Conservation (phyloP, 805 yeast genomes). For the Yamadazyma insecticola region DNA sequence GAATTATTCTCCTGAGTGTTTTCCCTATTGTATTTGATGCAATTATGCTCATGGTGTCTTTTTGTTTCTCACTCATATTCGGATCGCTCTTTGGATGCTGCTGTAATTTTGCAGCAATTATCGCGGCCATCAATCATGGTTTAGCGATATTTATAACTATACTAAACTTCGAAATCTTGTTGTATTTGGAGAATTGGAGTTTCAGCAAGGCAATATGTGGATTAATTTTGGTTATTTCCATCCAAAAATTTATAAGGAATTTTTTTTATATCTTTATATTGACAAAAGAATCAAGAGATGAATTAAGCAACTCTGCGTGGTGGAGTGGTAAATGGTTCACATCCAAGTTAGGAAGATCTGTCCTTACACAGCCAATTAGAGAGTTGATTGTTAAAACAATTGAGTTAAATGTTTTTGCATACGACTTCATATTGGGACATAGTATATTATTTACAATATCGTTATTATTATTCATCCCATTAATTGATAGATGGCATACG, state of each 20-base stretch:
- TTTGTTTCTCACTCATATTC: slow-evolving; percentile 34
- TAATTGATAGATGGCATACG: slow-evolving; percentile 45
- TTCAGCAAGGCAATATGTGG: slow-evolving; percentile 35
- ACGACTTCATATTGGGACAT: slow-evolving; percentile 47
- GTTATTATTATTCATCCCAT: slow-evolving; percentile 43
- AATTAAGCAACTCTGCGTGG: slow-evolving; percentile 43
- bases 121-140: slow-evolving; percentile 40
- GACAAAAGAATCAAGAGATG: slow-evolving; percentile 40
- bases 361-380: slow-evolving; percentile 41
- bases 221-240: slow-evolving; percentile 29
- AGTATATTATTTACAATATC: slow-evolving; percentile 32
- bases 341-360: slow-evolving; percentile 31
- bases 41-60: slow-evolving; percentile 24
- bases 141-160: slow-evolving; percentile 29
- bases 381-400: slow-evolving; percentile 42
- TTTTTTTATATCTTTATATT: slow-evolving; percentile 29
- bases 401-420: slow-evolving; percentile 43
- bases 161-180: slow-evolving; percentile 29
- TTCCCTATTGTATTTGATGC: slow-evolving; percentile 45
- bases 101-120: slow-evolving; percentile 28
- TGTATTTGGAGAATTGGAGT: slow-evolving; percentile 41
- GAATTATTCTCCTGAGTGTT: slow-evolving; percentile 52
- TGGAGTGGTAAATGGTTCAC: slow-evolving; percentile 51
- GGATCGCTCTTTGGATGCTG: too few relatives aligned
- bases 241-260: slow-evolving; percentile 28